Conservation (phyloP, 306 rosid species). For the Trifolium pratense region DNA sequence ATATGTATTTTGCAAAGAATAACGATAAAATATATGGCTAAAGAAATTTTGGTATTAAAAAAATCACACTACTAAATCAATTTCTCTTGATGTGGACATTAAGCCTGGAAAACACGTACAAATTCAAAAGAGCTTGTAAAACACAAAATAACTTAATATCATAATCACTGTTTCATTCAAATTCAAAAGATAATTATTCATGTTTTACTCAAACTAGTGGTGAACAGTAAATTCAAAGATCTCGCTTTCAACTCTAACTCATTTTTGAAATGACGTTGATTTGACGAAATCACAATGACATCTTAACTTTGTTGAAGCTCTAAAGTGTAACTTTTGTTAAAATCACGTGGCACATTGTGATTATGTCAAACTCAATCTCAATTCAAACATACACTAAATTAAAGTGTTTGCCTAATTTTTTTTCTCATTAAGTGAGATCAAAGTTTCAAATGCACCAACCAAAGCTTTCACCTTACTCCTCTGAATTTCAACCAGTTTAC, state of each 20-base stretch:
- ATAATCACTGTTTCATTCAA: slow-evolving; percentile 1
- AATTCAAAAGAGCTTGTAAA: background rate
- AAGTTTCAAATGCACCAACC: slow-evolving; percentile 87
- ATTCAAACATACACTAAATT: background rate
- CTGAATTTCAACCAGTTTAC: slow-evolving; percentile 64
- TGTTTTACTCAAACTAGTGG: slow-evolving; percentile 18
- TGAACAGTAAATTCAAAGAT: slow-evolving; percentile 25
- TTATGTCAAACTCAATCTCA: background rate
- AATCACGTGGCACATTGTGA: background rate
- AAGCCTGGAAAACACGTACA: background rate
- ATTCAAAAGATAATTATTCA: slow-evolving; percentile 17
- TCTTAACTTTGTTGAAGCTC: background rate
- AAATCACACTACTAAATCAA: background rate
- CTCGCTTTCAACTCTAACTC: slow-evolving; percentile 39
- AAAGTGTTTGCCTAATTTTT: slow-evolving; percentile 45
- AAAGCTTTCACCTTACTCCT: slow-evolving; percentile 90
- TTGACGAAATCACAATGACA: background rate
- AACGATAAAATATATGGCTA: too few relatives aligned
- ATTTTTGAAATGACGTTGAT: background rate
- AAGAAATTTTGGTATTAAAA: too few relatives aligned
- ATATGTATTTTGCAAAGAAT: too few relatives aligned
- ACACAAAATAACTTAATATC: background rate
- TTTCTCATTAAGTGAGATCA: slow-evolving; percentile 79
- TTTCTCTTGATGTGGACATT: background rate
- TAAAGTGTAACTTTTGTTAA: background rate